Percentiles rank a stretch among this genome's conserved stretches.
phyloP scores from a whole-genome alignment of 441 rosid genomes.

The Sinapis alba region DNA sequence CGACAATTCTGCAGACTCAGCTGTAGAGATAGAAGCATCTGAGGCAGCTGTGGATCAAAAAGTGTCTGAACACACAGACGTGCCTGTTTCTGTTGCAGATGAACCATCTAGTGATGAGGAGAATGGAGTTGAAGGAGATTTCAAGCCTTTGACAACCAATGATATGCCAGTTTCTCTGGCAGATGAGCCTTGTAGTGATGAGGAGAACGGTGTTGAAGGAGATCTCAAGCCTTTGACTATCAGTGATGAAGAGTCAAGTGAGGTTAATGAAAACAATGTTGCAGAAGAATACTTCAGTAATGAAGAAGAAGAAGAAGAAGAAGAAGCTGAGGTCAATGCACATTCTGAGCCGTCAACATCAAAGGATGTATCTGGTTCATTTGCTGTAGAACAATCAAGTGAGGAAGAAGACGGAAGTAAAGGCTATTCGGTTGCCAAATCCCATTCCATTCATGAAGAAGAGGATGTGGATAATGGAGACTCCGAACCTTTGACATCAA shows the following conservation, averaged over 20 bases:
- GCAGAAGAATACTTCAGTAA: conserved; percentile 41
- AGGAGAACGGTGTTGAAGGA: neutral
- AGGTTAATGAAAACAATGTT: conserved; percentile 25
- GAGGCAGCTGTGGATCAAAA: conserved; percentile 27
- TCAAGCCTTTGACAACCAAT: conserved; percentile 12
- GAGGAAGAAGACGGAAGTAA: conserved; percentile 30
- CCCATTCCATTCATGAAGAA: conserved; percentile 29
- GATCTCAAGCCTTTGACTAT: neutral
- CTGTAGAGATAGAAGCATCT: conserved; percentile 2
- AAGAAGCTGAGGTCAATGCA: conserved; percentile 23
- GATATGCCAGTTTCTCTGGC: conserved; percentile 13
- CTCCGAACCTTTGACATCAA: conserved; percentile 26
- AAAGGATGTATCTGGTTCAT: conserved; percentile 18
- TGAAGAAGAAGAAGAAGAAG: conserved; percentile 37
- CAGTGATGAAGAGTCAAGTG: conserved; percentile 4
- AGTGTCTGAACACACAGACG: conserved; percentile 5
- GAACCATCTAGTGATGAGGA: conserved; percentile 12
- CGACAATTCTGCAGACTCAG: conserved; percentile 24
- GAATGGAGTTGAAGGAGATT: conserved; percentile 34
- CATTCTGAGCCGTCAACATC: conserved; percentile 17
- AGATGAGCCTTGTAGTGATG: neutral
- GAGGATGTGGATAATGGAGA: conserved; percentile 16
- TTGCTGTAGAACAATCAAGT: conserved; percentile 28
- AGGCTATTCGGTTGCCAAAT: conserved; percentile 18
- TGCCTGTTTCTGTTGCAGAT: conserved; percentile 31